Base-by-base conservation (phyloP, 495 filamentous ascomycete species). In the Neurospora cerealis region DNA sequence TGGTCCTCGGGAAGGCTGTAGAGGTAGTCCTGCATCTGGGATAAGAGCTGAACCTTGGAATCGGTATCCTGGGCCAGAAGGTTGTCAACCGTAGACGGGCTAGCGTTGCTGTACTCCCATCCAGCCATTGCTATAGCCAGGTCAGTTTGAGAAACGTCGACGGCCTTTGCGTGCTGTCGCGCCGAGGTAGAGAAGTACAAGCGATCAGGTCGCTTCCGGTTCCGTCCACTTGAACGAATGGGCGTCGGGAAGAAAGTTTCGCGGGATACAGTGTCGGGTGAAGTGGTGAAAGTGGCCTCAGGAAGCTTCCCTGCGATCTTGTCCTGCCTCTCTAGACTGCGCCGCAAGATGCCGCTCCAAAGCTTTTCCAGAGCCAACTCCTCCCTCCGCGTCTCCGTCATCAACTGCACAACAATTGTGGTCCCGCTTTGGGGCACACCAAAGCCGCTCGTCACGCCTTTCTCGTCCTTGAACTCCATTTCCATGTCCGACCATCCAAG, bases 361-460 rank as follows among this genome's bases (percentile, higher is more conserved):
- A 98, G 84, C 11, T 83, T 83, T 78, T 99, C 96, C 42, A 99
- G 83, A 78, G 93, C 91, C 75, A 97, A 83, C 74, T 98, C 94
- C 32, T 85, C 88, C 78, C 96, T 87, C 83, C 95, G 94, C 74
- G 91, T 88, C 79, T 94, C 91, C 2, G 93, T 97, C 80, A 98
- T 89, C 80, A 98, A 89, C 82, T 99, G 96, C 39, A 98, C 89
- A 37, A 98, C 92, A 24, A 99, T 71, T 7, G 84, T 84, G 10
- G 78, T 85, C 70, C 89, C 91, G 5, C 24, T 87, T 86, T 74
- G 84, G 75, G 73, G 80, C 78, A 86, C 83, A n/a, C 93, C 93
- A 81, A 98, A 98, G 5, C 94, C 94, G 87, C 91, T 79, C 87
- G 90, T 69, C 78, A 82, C 75, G 82, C 89, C 76, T 82, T 82